Conservation (phyloP, 2,329 filamentous ascomycete genomes). For the Ambrosiella xylebori region DNA sequence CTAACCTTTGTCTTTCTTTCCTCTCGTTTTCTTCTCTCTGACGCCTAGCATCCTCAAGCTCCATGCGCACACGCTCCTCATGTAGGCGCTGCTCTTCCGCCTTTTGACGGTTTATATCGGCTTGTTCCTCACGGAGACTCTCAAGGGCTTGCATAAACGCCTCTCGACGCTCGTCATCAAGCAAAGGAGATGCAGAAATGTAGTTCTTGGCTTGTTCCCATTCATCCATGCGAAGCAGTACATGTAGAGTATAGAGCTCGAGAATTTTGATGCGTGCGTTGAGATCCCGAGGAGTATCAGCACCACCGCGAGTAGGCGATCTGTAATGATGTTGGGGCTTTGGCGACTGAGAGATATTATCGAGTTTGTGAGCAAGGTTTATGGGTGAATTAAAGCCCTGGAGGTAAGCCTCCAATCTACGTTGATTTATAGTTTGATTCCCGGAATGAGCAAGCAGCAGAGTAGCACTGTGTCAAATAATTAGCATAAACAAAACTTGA, state of each 20-base stretch:
- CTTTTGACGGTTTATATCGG: conserved; percentile 49
- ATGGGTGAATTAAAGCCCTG: conserved; percentile 45
- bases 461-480: conserved; percentile 45
- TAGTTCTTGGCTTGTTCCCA: conserved; percentile 94
- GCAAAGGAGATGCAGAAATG: conserved; percentile 65
- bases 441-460: conserved; percentile 79
- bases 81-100: conserved; percentile 39
- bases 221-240: conserved; percentile 81
- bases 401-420: conserved; percentile 74
- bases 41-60: conserved; percentile 39
- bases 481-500: not conserved
- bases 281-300: conserved; percentile 70
- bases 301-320: conserved; percentile 38
- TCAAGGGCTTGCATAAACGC: conserved; percentile 76
- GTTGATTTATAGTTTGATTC: conserved; percentile 69
- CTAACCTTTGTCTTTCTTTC: conserved; percentile 31
- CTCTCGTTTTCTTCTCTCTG: conserved; percentile 42
- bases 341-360: conserved; percentile 23
- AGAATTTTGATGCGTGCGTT: conserved; percentile 77
- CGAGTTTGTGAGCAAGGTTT: conserved; percentile 50
- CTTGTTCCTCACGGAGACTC: conserved; percentile 67
- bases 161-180: conserved; percentile 84
- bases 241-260: conserved; percentile 87
- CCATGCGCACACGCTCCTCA: conserved; percentile 37
- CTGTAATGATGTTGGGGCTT: conserved; percentile 23